Base-by-base conservation (phyloP, 495 filamentous ascomycete species). In the Astrothelium macrocarpum region DNA sequence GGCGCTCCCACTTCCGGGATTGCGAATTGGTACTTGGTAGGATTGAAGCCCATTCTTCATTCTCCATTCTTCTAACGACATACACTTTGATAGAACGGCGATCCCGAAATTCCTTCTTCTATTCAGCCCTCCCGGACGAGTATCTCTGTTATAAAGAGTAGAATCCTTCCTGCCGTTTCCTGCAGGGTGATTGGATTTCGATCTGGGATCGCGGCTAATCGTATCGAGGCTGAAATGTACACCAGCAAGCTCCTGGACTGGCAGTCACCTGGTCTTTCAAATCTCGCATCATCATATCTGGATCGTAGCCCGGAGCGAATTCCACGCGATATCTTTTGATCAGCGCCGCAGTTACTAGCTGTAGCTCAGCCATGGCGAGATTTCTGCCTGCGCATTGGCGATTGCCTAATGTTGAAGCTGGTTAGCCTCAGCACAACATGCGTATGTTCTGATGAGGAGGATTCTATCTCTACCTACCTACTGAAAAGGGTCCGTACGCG, bases 401-500 rank as follows among this genome's bases (percentile, higher is more conserved):
- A 56, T 29, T 29, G 12, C 25, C 43, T 49, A 20, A n/a, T n/a
- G 36, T 7, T 7, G 36, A 39, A 16, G 36, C 16, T 16, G 16
- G 36, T 39, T 16, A 39, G 16, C 36, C 7, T 42, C 18, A 10
- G 1, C 9, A 42, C 18, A 42, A 10, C 36, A 42, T 9, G 1
- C 0, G 0, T 0, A 42, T 42, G 36, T 16, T 42, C 18, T 9
- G 10, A 10, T 16, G 9, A 16, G 1, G 45, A 2, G 20, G 12
- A 16, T 0, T 20, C 2, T 0, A 2, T 0, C 16, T 61, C 53
- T 77, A 78, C 3, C 67, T 62, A 18, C 75, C 73, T 16, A 68
- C 28, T 3, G 72, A 74, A 65, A 85, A 87, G 0, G 84, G 84
- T 0, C 72, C 66, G 60, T 81, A 86, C 1, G 78, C 82, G 2